Conservation (phyloP, 2,329 filamentous ascomycete genomes). For the Penicillium palitans region DNA sequence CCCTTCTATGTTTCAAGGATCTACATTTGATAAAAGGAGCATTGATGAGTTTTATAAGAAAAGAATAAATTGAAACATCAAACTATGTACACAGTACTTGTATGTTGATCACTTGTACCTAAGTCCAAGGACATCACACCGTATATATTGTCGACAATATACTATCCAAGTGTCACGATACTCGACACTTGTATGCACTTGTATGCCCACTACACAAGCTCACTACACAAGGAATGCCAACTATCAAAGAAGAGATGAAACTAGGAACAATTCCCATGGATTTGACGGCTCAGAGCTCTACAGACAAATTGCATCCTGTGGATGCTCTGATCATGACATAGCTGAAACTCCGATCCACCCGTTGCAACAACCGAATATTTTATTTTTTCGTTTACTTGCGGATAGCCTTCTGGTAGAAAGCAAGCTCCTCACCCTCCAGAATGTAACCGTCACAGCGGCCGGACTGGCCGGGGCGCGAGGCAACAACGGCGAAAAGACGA, state of each 20-base stretch:
- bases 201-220: background rate
- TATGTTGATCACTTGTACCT: background rate
- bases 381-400: constrained; percentile 74
- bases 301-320: constrained; percentile 37
- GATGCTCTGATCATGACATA: constrained; percentile 39
- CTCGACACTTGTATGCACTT: background rate
- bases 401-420: constrained; percentile 99
- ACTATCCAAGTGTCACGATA: background rate
- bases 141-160: background rate
- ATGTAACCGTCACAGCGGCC: constrained; percentile 97
- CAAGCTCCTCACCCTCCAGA: constrained; percentile 98
- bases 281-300: constrained; percentile 42
- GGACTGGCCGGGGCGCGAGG: constrained; percentile 93
- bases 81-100: background rate
- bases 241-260: constrained; percentile 22
- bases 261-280: constrained; percentile 39
- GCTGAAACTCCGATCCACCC: constrained; percentile 43
- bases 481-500: constrained; percentile 91
- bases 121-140: background rate
- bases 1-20: background rate
- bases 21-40: background rate
- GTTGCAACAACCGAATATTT: constrained; percentile 30
- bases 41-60: background rate
- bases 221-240: constrained; percentile 6
- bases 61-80: background rate